Conservation (phyloP, 1,284 basidiomycete species). For the Flammula alnicola region DNA sequence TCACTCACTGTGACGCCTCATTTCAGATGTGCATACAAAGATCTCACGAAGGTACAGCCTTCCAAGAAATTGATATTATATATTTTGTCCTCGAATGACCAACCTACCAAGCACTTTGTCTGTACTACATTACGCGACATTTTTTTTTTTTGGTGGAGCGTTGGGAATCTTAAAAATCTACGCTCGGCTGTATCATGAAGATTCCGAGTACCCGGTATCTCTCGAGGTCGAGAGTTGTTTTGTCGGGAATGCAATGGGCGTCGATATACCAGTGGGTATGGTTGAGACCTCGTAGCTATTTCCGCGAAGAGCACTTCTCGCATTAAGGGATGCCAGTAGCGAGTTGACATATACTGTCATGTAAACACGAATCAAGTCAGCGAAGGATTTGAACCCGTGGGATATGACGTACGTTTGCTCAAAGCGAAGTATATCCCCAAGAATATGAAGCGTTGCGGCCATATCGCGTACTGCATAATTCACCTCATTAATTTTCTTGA, state of each 20-base stretch:
- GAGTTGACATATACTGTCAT: constrained; percentile 36
- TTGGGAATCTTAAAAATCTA: too few relatives aligned
- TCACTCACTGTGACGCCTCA: too few relatives aligned
- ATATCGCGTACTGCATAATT: constrained; percentile 30
- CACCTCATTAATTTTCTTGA: background rate
- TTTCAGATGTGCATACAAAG: too few relatives aligned
- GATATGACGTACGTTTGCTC: constrained; percentile 30
- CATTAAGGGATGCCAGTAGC: constrained; percentile 34
- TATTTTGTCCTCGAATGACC: too few relatives aligned
- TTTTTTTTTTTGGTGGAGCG: too few relatives aligned
- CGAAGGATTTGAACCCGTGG: too few relatives aligned
- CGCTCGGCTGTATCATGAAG: background rate
- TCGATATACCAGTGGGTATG: background rate
- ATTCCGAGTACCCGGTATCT: background rate
- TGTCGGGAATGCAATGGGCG: constrained; percentile 3
- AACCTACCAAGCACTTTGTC: too few relatives aligned
- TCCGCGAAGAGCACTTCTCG: constrained; percentile 12
- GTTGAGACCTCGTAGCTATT: background rate
- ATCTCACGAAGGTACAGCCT: too few relatives aligned
- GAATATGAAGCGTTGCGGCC: constrained; percentile 35
- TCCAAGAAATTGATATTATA: too few relatives aligned
- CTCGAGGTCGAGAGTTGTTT: background rate
- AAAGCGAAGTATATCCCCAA: constrained; percentile 36
- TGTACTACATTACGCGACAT: too few relatives aligned
- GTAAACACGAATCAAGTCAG: too few relatives aligned